Base-by-base conservation (phyloP, 2,329 filamentous ascomycete species). In the Alternaria longipes region DNA sequence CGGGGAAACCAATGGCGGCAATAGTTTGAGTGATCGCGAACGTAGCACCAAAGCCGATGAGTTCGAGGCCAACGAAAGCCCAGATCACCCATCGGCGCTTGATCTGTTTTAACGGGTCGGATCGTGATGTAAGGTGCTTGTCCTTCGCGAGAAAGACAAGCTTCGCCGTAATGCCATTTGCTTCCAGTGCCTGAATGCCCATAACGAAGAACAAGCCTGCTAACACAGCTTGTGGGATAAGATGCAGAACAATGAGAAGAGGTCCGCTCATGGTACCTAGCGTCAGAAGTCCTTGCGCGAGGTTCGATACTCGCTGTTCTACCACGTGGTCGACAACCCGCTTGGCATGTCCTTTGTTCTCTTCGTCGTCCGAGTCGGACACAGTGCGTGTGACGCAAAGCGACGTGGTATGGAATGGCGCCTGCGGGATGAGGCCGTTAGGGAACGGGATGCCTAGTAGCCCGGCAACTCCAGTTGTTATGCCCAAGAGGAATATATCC, bases 21-120 rank as follows among this genome's bases (percentile, higher is more conserved):
- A 88, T 84, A 0, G 86, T 88, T 71, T 88, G 85, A 2, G 85
- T 86, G 54, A 88, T 85, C 0, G 84, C 86, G 12, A 89, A 85
- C 3, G 83, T 85, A 7, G 82, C 81, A 0, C 80, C 81, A 20
- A 88, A 85, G 2, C 82, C 83, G 3, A 84, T 42, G 2, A 85
- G 67, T 67, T 88, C 85, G 20, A 85, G 81, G 12, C 75, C 79
- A 1, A 87, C 79, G 66, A 85, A 89, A 2, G 81, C 78, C 61
- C 79, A 71, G 26, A 88, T 83, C 16, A 83, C 75, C 52, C 63
- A 80, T 9, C 78, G 78, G 14, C 79, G 80, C 6, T 74, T 75
- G 9, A 87, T 74, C 2, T 71, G 76, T 5, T 78, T 71, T 0
- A 87, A 70, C 0, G 83, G 82, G 28, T 87, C 84, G 6, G 79